phyloP scores from a whole-genome alignment of 495 filamentous ascomycete genomes.

The Talaromyces ruber region DNA sequence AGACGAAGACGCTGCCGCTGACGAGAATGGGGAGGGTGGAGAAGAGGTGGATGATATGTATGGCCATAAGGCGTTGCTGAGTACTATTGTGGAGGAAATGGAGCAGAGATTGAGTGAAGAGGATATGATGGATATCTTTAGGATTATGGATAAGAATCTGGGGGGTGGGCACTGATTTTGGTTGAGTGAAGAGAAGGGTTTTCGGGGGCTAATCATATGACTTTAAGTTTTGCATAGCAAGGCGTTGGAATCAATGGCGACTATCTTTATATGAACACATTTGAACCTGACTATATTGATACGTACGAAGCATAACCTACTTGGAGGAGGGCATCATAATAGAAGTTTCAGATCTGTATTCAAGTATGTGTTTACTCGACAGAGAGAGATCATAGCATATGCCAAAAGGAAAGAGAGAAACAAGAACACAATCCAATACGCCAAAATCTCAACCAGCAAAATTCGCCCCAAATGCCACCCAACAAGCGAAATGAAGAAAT shows the following conservation, averaged over 20 bases:
- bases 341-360: neutral
- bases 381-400: neutral
- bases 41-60: conserved; percentile 24
- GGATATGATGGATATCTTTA: conserved; percentile 25
- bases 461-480: conserved; percentile 37
- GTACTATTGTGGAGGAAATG: conserved; percentile 36
- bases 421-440: conserved; percentile 11
- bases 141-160: conserved; percentile 28
- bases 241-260: neutral
- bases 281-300: neutral
- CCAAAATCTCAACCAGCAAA: conserved; percentile 24
- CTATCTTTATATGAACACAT: neutral
- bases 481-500: conserved; percentile 26
- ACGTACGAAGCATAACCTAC: no score
- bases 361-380: neutral
- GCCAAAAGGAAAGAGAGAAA: neutral
- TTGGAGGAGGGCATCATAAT: neutral
- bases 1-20: neutral
- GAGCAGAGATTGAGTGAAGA: conserved; percentile 30
- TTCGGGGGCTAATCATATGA: neutral
- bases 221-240: neutral
- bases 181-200: neutral
- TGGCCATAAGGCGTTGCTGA: conserved; percentile 28
- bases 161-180: neutral
- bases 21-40: conserved; percentile 13